These are phyloP conservation scores for Penicillium aurantiogriseum DNA, from an alignment of 2,329 filamentous ascomycete species.

Conservation along the genomic window DNA sequence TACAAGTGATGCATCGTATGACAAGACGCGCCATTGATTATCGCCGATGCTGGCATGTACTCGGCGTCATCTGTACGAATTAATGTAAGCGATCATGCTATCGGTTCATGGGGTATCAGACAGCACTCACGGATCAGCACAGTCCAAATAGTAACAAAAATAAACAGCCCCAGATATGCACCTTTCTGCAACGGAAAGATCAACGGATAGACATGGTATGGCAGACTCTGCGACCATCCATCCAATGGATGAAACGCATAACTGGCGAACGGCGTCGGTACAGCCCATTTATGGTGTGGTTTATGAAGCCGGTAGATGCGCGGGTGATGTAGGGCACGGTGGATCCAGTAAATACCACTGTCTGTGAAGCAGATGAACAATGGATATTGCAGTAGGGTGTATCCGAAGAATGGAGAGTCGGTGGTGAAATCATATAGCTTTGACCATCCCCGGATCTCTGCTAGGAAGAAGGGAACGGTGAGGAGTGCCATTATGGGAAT, in stretches of 20 bases:
- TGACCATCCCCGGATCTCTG: slow-evolving; percentile 78
- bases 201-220: slow-evolving; percentile 90
- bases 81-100: not conserved
- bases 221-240: slow-evolving; percentile 80
- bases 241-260: slow-evolving; percentile 94
- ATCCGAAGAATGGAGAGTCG: slow-evolving; percentile 72
- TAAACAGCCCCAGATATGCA: slow-evolving; percentile 78
- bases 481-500: slow-evolving; percentile 79
- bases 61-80: slow-evolving; percentile 71
- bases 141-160: slow-evolving; percentile 94
- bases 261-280: slow-evolving; percentile 88
- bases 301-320: slow-evolving; percentile 86
- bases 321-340: slow-evolving; percentile 78
- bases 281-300: slow-evolving; percentile 98
- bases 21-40: slow-evolving; percentile 85
- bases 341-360: slow-evolving; percentile 85
- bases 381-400: slow-evolving; percentile 79
- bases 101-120: not conserved
- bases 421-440: slow-evolving; percentile 77
- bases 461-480: slow-evolving; percentile 76
- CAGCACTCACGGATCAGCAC: slow-evolving; percentile 66
- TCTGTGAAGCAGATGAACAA: slow-evolving; percentile 86
- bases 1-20: slow-evolving; percentile 88
- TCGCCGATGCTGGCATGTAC: slow-evolving; percentile 78
- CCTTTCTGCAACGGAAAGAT: slow-evolving; percentile 89